Evolutionary conservation across 208 protist species (phyloP), one percentile per base, ranked within the genome.

Genomic region (Leishmania guyanensis): DNA sequence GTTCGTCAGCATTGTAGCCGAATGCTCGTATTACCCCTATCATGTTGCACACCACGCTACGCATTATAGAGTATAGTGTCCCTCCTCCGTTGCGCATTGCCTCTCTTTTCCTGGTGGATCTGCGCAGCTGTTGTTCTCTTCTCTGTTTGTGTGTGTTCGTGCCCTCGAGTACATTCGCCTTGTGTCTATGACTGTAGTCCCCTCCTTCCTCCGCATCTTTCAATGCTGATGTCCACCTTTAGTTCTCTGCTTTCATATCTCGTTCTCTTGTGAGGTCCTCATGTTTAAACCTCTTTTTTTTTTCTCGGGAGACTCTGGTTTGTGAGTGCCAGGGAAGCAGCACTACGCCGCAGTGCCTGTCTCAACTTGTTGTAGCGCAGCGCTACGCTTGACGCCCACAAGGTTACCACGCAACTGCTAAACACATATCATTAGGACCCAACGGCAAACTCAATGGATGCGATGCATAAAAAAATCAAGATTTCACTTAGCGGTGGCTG

Each of bases 401-500:
- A 17, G 58, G 2, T 46, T 26, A n/a, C 36, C 56, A 14, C 14
- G 16, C 16, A 46, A 20, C 17, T 5, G 17, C 36, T 70, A 8
- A 48, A 46, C 65, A 3, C 36, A 36, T 3, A 5, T n/a, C 17
- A 12, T 39, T 39, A n/a, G 29, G 4, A 3, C 20, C 36, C 14
- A n/a, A 2, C 36, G 8, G 65, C 65, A 56, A 20, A n/a, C 46
- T 3, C 5, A 17, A 75, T 75, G 70, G 3, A 4, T 5, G 12
- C 50, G 20, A 81, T 65, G 43, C 64, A 77, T 68, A 75, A 83
- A 58, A 77, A 82, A 29, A 90, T 95, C 62, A 90, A 72, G 0
- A 78, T 96, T 12, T 75, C 85, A 43, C 86, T 97, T 56, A 83
- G 87, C 53, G 94, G 94, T 5, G 94, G 94, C 29, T 96, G 91